phyloP scores from a whole-genome alignment of 1,284 basidiomycete genomes.

The Coriolopsis trogii region DNA sequence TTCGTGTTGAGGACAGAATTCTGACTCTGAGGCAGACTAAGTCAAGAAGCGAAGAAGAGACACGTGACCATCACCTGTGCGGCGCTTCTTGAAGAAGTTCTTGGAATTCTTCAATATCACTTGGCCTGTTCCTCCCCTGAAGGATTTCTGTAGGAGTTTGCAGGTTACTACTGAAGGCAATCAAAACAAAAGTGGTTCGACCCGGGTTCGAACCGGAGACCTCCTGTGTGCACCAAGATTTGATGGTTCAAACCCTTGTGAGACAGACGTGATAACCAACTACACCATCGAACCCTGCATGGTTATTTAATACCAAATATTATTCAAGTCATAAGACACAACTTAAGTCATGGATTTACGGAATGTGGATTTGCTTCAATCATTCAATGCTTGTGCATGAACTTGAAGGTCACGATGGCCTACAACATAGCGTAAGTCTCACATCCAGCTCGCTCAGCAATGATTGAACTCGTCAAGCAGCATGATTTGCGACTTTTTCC shows the following conservation, averaged over 20 bases:
- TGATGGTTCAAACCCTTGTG: slow-evolving; percentile 20
- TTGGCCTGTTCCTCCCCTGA: no score
- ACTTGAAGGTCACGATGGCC: slow-evolving; percentile 25
- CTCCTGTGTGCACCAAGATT: slow-evolving; percentile 24
- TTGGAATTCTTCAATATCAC: no score
- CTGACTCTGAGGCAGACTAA: no score
- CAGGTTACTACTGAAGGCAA: not conserved
- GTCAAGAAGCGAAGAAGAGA: no score
- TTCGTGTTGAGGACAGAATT: no score
- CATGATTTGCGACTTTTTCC: slow-evolving; percentile 98
- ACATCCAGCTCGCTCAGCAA: not conserved
- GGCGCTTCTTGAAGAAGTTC: no score
- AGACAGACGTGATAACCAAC: slow-evolving; percentile 38
- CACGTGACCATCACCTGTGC: no score
- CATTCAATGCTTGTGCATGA: no score
- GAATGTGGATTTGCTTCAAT: no score
- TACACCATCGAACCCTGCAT: slow-evolving; percentile 35
- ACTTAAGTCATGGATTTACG: no score
- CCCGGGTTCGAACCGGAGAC: slow-evolving; percentile 34
- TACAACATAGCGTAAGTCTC: slow-evolving; percentile 21
- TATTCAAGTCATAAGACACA: no score
- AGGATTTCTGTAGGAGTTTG: no score
- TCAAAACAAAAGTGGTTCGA: slow-evolving; percentile 18
- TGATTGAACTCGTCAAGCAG: slow-evolving; percentile 43
- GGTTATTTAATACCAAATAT: not conserved